Evolutionary conservation across 139 green algal species (phyloP), one percentile per base, ranked within the genome.

Genomic region (Marvania coccoides): DNA sequence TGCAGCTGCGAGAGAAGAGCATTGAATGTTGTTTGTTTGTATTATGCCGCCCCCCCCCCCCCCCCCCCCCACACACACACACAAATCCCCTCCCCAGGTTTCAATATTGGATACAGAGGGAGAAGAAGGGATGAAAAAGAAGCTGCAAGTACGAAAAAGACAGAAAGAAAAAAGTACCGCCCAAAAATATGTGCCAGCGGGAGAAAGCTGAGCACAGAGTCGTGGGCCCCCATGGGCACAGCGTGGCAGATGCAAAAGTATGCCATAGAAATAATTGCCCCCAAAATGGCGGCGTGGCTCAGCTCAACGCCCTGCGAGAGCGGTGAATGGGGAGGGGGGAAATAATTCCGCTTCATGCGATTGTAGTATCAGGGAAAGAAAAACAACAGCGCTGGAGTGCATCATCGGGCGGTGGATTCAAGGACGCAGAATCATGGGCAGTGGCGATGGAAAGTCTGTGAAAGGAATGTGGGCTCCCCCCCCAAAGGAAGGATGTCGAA

Each of bases 161-260:
- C 19, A 19, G 42, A 51, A 51, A 51, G 42, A 51, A 51, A 19
- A 51, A 51, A 28, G 42, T 19, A 51, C 42, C 42, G 42, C 19
- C 70, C 79, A 30, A 81, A 77, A 58, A 86, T 81, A 63, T 85
- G 75, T 2, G 81, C 79, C 26, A 83, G 63, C 15, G 81, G 77
- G 29, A 87, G 75, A 66, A 75, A 85, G 19, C 66, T 77, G 28
- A 82, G 72, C 37, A 65, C 45, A 24, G n/a, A 61, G 57, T 82
- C 77, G 5, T 78, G 55, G 28, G 28, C 9, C 9, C 28, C 29
- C 48, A 59, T 34, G 9, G 28, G 28, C 48, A 59, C 48, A 10
- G 8, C 29, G 29, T 6, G 5, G n/a, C 5, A 6, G 5, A 6
- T 7, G 8, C 26, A 26, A 47, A 62, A 62, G 9, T 9, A 28